Base-by-base conservation (phyloP, 2,329 filamentous ascomycete genomes). In the Epichloe typhina region DNA sequence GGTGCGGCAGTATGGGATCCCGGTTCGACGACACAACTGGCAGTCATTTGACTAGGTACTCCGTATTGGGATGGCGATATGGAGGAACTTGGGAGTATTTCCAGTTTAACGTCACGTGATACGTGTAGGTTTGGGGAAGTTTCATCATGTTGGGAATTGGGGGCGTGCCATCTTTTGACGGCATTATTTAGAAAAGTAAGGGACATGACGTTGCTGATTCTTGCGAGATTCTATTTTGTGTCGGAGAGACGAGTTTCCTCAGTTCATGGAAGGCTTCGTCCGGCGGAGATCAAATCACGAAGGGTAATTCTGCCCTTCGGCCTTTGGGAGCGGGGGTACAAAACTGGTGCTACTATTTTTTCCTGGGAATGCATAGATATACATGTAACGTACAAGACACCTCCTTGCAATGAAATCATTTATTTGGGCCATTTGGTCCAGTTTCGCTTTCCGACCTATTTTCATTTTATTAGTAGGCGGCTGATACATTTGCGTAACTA, bases 381-480 rank as follows among this genome's bases (percentile, higher is more conserved):
- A 67, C 62, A 65, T 52, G 52, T 55, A 60, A 57, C 55, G 63
- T 63, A 57, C 64, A 67, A 59, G 63, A 54, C 46, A 17, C 17
- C 21, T 12, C 5, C n/a, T 13, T 26, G 36, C 3, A 11, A 7
- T 23, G 15, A 31, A 17, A 43, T 37, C 9, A 56, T 60, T 70
- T 70, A 78, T 72, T 74, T 76, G 55, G 78, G 78, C 62, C 72
- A 82, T 61, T 72, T 79, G 57, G 65, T 73, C 77, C 77, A 81
- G 62, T 71, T 75, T 59, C 66, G 65, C 65, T 72, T 76, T 56
- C 76, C 76, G 56, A 75, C 63, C 77, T 80, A 57, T 9, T 9
- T 55, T 37, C 6, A 19, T 17, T n/a, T 12, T 35, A 61, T 75
- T 60, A 73, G 69, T 19, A 42, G 35, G 39, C 47, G 45, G 12